Base-by-base conservation (phyloP, 2,329 filamentous ascomycete genomes). In the Nannizzia gypsea region DNA sequence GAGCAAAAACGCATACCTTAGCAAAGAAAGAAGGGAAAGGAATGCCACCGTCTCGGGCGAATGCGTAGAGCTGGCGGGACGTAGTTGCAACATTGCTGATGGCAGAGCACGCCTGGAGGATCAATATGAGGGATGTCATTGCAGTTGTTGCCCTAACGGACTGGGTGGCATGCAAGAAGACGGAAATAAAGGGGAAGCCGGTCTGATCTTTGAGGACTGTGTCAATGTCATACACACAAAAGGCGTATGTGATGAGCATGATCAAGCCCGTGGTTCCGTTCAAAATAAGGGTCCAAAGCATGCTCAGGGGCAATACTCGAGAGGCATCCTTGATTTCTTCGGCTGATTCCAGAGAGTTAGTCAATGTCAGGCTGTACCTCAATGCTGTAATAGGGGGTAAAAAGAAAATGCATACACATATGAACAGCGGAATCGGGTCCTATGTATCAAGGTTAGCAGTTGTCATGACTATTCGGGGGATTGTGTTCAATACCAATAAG, bases 161-260 rank as follows among this genome's bases (percentile, higher is more conserved):
- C n/a, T 68, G 63, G 1, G 77, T 78, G 44, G 74, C 76, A 61
- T 77, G 66, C 59, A 71, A 71, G 64, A 84, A 81, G 24, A 71
- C 66, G 22, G 69, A 64, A 56, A 75, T 72, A 54, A 72, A 74
- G 0, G 72, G 71, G 58, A 71, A 72, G 6, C 70, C 71, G 5
- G 71, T 73, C 20, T 66, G 61, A 5, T 68, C 65, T n/a, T 60
- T 40, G 42, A 74, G 64, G 28, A 68, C 69, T 13, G 66, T 66
- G 11, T 69, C 62, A 9, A 74, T 60, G 48, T 73, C 67, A 15
- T 72, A 69, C 17, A 72, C 61, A 46, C 68, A 71, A 63, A 73
- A 73, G 13, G 70, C 64, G 40, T 71, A 57, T 0, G 70, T 70
- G 52, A 73, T 65, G 42, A 73, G 63, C 66, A 74, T 71, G 22